Evolutionary conservation across 352 stramenopile species (phyloP).

Genomic region (Sclerospora graminicola): DNA sequence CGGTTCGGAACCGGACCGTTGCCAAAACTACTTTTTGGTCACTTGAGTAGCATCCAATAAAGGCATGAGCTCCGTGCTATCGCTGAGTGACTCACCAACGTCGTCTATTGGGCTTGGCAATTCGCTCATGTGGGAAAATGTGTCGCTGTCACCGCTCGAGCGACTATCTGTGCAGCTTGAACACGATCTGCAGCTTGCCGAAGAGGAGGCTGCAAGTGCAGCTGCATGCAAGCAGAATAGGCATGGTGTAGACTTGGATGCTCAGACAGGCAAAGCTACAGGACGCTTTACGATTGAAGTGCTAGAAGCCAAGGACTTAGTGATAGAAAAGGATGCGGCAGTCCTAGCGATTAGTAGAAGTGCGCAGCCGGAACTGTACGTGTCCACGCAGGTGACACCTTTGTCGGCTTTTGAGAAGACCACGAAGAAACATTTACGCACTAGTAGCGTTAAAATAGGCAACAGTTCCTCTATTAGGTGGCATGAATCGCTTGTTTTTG

Average conservation of each 20-base stretch:
- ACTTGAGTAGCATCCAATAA: constrained; percentile 7
- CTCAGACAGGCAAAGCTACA: constrained; percentile 41
- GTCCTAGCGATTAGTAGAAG: constrained; percentile 18
- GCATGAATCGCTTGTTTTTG: constrained; percentile 44
- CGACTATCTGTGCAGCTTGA: constrained; percentile 62
- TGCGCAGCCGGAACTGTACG: constrained; percentile 34
- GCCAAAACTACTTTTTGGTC: not conserved
- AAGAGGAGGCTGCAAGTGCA: constrained; percentile 26
- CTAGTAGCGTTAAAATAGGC: constrained; percentile 12
- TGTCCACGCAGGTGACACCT: constrained; percentile 51
- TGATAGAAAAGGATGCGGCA: constrained; percentile 16
- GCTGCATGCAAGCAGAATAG: constrained; percentile 47
- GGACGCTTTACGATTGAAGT: constrained; percentile 46
- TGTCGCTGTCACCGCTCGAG: constrained; percentile 62
- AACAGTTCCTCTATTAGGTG: constrained; percentile 23
- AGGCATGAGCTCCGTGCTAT: constrained; percentile 37
- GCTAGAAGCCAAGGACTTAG: constrained; percentile 27
- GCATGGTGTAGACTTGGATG: constrained; percentile 59
- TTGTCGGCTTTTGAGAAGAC: constrained; percentile 54
- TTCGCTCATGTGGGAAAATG: constrained; percentile 71
- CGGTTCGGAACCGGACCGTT: constrained; percentile 9
- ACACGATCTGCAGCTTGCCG: constrained; percentile 45
- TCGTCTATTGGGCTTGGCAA: constrained; percentile 37
- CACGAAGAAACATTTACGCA: constrained; percentile 60
- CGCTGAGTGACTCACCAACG: constrained; percentile 29